phyloP scores from a whole-genome alignment of 805 yeast species.

The Cyberlindnera mississippiensis region DNA sequence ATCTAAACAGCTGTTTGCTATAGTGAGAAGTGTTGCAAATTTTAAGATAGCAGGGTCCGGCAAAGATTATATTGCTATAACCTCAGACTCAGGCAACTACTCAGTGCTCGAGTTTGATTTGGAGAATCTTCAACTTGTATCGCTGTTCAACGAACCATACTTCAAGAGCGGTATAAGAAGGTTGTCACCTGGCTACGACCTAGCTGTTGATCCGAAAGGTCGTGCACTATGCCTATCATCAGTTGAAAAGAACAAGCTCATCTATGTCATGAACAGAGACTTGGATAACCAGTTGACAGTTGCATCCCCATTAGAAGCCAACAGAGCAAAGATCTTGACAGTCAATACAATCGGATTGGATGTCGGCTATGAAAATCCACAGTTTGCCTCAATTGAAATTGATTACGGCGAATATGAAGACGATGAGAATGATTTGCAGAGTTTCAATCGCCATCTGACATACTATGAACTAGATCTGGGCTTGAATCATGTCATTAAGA shows the following conservation, averaged over 20 bases:
- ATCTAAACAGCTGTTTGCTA: constrained; percentile 50
- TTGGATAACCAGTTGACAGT: constrained; percentile 43
- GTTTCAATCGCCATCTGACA: constrained; percentile 35
- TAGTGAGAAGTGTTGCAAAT: constrained; percentile 48
- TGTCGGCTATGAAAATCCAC: constrained; percentile 77
- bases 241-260: constrained; percentile 68
- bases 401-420: constrained; percentile 40
- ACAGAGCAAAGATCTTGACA: constrained; percentile 47
- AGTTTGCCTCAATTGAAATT: constrained; percentile 76
- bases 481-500: constrained; percentile 65
- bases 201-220: constrained; percentile 66
- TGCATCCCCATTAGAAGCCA: constrained; percentile 73
- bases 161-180: constrained; percentile 74
- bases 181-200: constrained; percentile 67
- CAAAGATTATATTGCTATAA: constrained; percentile 56
- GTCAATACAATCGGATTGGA: constrained; percentile 58
- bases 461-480: constrained; percentile 87
- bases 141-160: constrained; percentile 59
- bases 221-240: constrained; percentile 70
- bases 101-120: constrained; percentile 46
- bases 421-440: constrained; percentile 25
- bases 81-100: constrained; percentile 79
- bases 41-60: constrained; percentile 50
- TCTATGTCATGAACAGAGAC: constrained; percentile 57
- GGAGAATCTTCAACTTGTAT: constrained; percentile 36